Base-by-base conservation (phyloP, 2,329 filamentous ascomycete genomes). In the Parasarocladium wereldwijsianum region DNA sequence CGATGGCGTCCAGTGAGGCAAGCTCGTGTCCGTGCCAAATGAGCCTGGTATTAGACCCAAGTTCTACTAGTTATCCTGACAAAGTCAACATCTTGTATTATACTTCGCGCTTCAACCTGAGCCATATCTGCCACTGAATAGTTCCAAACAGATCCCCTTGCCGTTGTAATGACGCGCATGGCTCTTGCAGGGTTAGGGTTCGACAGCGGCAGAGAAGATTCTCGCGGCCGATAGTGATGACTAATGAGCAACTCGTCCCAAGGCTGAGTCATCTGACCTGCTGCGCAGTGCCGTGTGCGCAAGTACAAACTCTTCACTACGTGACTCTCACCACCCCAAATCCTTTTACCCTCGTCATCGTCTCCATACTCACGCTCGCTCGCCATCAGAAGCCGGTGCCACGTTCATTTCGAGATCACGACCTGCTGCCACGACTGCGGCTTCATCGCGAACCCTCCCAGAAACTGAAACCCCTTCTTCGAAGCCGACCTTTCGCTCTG, bases 401-500 rank as follows among this genome's bases (percentile, higher is more conserved):
- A 39, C 40, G 33, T 36, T 45, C 48, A 43, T 46, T 43, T 31
- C 21, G 29, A 23, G 32, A 12, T 16, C 20, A 16, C 24, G 26
- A 29, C 20, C 8, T 22, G 22, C 18, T 30, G 9, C 27, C 12
- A n/a, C 17, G 24, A 34, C 12, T 15, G 17, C 25, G 22, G 26
- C 26, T 14, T 11, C 28, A 21, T 30, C 20, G 28, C 8, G 5
- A 6, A 17, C 19, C 4, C 13, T 18, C 19, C 28, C 19, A 30
- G 15, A 21, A 20, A 25, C 26, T 13, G 26, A 19, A 27, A 20
- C 24, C 21, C 20, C 32, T 12, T 25, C 26, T 29, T 51, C 50
- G 43, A 37, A 43, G 46, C 50, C 50, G 49, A 53, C 48, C 47
- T 37, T 48, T 54, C 48, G 50, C 43, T 53, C 47, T 54, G 50